Evolutionary conservation across 2,329 filamentous ascomycete species (phyloP), one percentile per base, ranked within the genome.

Genomic region (Ophiognomonia clavigignenti-juglandacearum): DNA sequence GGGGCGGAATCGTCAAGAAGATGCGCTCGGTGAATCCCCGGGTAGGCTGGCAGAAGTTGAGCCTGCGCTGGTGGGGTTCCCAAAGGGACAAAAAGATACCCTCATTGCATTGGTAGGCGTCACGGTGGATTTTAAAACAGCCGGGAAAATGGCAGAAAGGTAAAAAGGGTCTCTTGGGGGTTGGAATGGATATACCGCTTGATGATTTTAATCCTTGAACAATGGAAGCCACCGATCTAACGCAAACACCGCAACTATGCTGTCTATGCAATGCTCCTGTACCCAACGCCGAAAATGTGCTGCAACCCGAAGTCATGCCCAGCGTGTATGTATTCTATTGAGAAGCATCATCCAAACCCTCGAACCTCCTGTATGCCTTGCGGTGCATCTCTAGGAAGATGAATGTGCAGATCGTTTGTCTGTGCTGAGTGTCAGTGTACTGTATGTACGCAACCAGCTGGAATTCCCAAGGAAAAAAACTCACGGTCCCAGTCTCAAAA

Each of bases 371-470:
- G 67, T 89, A 95, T 22, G 83, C 64, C 65, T 85, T 88, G 70
- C 91, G 89, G 66, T 95, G 89, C 64, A 88, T 83, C 64, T 95
- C 89, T 60, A 95, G 64, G 64, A 93, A 91, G 59, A 95, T 63
- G 64, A 95, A 91, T 29, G 88, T 95, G 57, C 85, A 85, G 51
- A 95, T 86, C 7, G 88, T 95, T 70, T 95, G 89, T 29, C 78
- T 81, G 41, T 14, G 13, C 3, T 22, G 22, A 9, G 20, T 18
- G 16, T 23, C 27, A 35, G n/a, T 6, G 7, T 18, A 35, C 8
- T 19, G 13, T 14, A 14, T 29, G 32, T 7, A 4, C 32, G 19
- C 7, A 18, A 8, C 32, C 10, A n/a, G 7, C 7, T 6, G 29
- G 2, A 31, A 14, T 9, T 39, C 10, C 8, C 38, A 35, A 18